A percentile compares a stretch with the other conserved stretches of the same genome.
Evolutionary conservation across 2,329 filamentous ascomycete species (phyloP).

Genomic region (Penicillium crustosum): DNA sequence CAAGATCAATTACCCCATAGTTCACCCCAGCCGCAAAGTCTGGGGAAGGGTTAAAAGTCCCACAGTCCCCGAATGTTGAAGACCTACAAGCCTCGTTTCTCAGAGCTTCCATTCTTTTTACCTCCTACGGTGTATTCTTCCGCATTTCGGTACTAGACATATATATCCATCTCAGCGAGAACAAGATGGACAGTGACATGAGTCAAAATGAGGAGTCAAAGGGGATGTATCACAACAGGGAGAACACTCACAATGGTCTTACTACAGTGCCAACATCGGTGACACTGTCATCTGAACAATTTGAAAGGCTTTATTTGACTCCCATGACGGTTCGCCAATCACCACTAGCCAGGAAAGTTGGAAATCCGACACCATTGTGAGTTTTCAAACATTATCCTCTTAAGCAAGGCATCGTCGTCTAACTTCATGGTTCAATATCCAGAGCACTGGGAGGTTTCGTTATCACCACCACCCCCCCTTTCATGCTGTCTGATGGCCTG

Average conservation of each 20-base stretch:
- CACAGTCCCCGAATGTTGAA: background rate
- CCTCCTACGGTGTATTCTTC: background rate
- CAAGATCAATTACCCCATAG: background rate
- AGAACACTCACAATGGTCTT: slow-evolving; percentile 6
- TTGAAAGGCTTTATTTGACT: slow-evolving; percentile 37
- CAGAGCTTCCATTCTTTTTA: background rate
- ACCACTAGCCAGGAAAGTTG: slow-evolving; percentile 30
- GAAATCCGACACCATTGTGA: slow-evolving; percentile 38
- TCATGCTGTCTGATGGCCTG: slow-evolving; percentile 31
- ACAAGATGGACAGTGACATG: slow-evolving; percentile 10
- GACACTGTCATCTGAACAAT: slow-evolving; percentile 35
- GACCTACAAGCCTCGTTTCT: background rate
- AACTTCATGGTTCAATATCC: background rate
- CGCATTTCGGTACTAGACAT: background rate
- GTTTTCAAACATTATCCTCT: background rate
- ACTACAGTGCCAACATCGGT: slow-evolving; percentile 23
- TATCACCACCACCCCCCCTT: slow-evolving; percentile 28
- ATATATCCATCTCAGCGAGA: background rate
- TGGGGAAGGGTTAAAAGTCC: background rate
- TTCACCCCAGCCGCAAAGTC: background rate
- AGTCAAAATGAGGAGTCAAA: slow-evolving; percentile 12
- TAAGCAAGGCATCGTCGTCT: background rate
- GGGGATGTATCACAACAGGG: slow-evolving; percentile 2
- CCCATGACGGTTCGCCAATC: slow-evolving; percentile 35
- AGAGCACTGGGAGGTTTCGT: slow-evolving; percentile 30